phyloP scores from a whole-genome alignment of 257 asterid genomes.

The Oldenlandia corymbosa region DNA sequence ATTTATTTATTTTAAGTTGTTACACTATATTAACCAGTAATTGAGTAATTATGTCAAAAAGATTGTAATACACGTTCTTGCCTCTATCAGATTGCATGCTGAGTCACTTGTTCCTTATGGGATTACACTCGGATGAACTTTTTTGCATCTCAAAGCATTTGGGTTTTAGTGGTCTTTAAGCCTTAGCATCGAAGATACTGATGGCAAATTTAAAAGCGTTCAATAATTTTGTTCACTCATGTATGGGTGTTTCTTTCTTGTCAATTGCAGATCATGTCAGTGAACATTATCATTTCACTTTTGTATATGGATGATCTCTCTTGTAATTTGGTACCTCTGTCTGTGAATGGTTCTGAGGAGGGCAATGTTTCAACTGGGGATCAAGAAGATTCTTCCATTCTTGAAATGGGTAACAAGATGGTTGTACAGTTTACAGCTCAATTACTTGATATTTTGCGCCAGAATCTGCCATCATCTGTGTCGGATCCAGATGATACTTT shows the following conservation, averaged over 20 bases:
- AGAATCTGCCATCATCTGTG: constrained; percentile 61
- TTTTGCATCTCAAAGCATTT: background rate
- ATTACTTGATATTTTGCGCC: constrained; percentile 66
- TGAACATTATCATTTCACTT: constrained; percentile 76
- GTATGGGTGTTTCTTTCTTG: constrained; percentile 7
- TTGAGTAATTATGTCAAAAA: no score
- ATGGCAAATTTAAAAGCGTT: background rate
- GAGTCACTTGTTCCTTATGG: background rate
- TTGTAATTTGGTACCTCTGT: constrained; percentile 44
- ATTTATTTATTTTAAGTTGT: no score
- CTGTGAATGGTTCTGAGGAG: constrained; percentile 41
- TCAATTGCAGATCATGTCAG: constrained; percentile 72
- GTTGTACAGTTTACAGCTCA: constrained; percentile 71
- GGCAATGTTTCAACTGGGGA: constrained; percentile 31
- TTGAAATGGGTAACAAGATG: constrained; percentile 67
- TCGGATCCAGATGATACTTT: constrained; percentile 56
- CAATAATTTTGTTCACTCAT: constrained; percentile 9
- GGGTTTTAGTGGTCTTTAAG: background rate
- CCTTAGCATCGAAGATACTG: no score
- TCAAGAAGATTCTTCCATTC: constrained; percentile 40
- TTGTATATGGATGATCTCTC: constrained; percentile 80
- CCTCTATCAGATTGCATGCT: background rate
- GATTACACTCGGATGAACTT: background rate
- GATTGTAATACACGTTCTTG: background rate
- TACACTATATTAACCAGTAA: no score